Base-by-base conservation (phyloP, 129 eudicot genomes). In the Apium graveolens region DNA sequence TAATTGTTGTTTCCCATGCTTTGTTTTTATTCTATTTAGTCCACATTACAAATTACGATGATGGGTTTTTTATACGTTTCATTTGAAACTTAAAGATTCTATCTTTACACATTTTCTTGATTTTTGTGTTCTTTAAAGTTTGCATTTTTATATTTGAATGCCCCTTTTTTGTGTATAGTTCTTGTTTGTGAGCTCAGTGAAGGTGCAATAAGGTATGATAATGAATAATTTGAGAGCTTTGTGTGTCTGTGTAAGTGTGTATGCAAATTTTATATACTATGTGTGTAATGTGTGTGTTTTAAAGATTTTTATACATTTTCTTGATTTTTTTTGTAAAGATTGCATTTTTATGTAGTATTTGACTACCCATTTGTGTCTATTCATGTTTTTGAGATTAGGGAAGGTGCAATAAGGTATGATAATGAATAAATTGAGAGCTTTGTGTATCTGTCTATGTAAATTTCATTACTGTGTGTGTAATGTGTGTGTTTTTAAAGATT, bases 1-100 rank as follows among this genome's bases (percentile, higher is more conserved):
- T 70, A 71, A 45, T 87, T 91, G 94, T 84, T 89, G 84, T 84
- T 86, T 84, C 78, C 37, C 78, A 76, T 76, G 83, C 78, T 71
- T 86, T 89, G 81, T 84, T 55, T 82, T 74, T 84, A 34, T 70
- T 31, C 73, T 41, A 35, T 38, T 37, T 71, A 37, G 44, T n/a
- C 75, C 44, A 71, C 75, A 38, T 71, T 71, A 20, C 44, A 68
- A 60, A 60, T 26, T 60, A 66, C 72, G 72, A 60, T 60, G 41
- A 66, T 26, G 38, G 39, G 72, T 66, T 29, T 66, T 66, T 66
- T 66, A 27, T 66, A 66, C 21, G 72, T 66, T 66, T 66, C 38
- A 31, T 27, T 66, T 66, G 20, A 13, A 66, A 66, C 37, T 66
- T 27, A 66, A 66, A 66, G 37, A 31, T 66, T 27, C 39, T 66